Percentiles rank a stretch among this genome's conserved stretches.
Evolutionary conservation across 495 filamentous ascomycete genomes (phyloP).

Genomic region (Penicillium paxilli): DNA sequence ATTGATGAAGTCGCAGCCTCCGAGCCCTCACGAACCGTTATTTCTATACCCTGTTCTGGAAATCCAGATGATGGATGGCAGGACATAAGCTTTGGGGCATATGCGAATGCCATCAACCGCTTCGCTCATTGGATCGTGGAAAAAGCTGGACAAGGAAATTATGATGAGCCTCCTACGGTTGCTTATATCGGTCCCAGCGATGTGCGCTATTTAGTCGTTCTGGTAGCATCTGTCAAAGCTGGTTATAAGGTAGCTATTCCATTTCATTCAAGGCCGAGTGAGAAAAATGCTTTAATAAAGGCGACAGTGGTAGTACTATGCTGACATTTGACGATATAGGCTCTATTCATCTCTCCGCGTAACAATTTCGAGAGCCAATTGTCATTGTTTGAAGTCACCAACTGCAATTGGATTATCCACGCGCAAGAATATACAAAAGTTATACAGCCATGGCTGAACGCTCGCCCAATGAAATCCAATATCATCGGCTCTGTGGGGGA

Average conservation of each 20-base stretch:
- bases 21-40: not conserved
- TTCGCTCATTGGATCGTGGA: constrained; percentile 38
- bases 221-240: constrained; percentile 38
- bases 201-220: constrained; percentile 34
- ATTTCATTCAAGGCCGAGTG: too few species aligned
- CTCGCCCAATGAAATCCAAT: constrained; percentile 17
- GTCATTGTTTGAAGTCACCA: constrained; percentile 29
- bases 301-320: not conserved
- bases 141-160: constrained; percentile 22
- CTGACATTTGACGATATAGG: not conserved
- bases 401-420: constrained; percentile 22
- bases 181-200: constrained; percentile 41
- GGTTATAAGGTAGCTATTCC: constrained; percentile 13
- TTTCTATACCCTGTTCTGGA: not conserved
- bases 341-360: constrained; percentile 37
- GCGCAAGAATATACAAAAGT: not conserved
- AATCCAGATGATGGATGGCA: not conserved
- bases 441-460: constrained; percentile 19
- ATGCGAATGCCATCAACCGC: constrained; percentile 40
- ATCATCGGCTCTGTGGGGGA: constrained; percentile 15
- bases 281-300: too few species aligned
- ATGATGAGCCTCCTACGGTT: constrained; percentile 26
- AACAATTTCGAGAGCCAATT: constrained; percentile 40
- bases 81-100: not conserved
- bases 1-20: not conserved